Evolutionary conservation across 2,329 filamentous ascomycete genomes (phyloP).

Genomic region (Rhynchosporium secalis): DNA sequence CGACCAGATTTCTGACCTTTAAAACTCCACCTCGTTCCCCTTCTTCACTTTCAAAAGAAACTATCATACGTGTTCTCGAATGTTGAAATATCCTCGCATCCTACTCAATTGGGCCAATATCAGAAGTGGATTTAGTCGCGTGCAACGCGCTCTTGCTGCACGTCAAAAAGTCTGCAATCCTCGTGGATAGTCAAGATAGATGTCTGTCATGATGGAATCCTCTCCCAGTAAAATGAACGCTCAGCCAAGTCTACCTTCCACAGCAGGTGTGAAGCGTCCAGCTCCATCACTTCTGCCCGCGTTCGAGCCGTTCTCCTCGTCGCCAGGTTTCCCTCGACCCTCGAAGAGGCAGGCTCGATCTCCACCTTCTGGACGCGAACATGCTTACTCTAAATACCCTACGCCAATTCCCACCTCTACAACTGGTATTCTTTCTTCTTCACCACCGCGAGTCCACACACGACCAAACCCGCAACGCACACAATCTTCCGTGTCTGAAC

Average conservation of each 20-base stretch:
- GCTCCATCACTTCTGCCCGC: conserved; percentile 71
- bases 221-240: conserved; percentile 40
- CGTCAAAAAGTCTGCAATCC: conserved; percentile 26
- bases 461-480: conserved; percentile 58
- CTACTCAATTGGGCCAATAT: conserved; percentile 22
- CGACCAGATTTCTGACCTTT: conserved; percentile 36
- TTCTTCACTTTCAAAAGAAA: conserved; percentile 20
- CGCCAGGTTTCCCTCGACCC: conserved; percentile 68
- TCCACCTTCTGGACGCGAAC: conserved; percentile 43
- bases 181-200: conserved; percentile 20
- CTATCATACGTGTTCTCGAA: conserved; percentile 18
- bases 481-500: conserved; percentile 65
- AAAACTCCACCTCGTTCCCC: conserved; percentile 26
- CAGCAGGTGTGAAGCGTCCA: conserved; percentile 58
- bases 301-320: conserved; percentile 79
- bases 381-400: conserved; percentile 65
- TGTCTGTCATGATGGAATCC: conserved; percentile 40
- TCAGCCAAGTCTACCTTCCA: conserved; percentile 31
- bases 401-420: conserved; percentile 93
- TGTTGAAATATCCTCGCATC: conserved; percentile 10
- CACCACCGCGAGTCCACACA: conserved; percentile 62
- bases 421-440: conserved; percentile 86
- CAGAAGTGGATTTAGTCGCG: conserved; percentile 27
- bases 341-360: conserved; percentile 64
- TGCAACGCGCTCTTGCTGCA: conserved; percentile 28